Percentiles rank a stretch among this genome's conserved stretches.
These are phyloP conservation scores for Striga asiatica DNA, from an alignment of 257 asterid species.

Conservation along the genomic window DNA sequence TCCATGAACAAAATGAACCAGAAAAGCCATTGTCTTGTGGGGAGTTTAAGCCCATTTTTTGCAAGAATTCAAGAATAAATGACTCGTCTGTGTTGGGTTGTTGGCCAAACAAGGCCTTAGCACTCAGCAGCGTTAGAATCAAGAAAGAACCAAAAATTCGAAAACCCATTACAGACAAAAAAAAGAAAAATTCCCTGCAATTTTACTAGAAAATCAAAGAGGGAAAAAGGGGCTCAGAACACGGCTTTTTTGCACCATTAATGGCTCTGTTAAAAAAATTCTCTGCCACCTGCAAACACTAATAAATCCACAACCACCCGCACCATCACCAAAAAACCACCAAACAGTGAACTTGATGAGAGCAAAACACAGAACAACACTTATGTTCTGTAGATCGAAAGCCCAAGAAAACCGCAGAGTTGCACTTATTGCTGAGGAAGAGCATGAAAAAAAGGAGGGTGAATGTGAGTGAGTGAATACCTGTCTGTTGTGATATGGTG, in stretches of 20 bases:
- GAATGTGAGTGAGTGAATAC: too few species aligned
- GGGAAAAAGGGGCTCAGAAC: neutral
- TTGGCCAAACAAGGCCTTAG: slow-evolving; percentile 40
- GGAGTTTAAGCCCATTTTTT: slow-evolving; percentile 45
- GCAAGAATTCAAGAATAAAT: slow-evolving; percentile 52
- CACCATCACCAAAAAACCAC: slow-evolving; percentile 17
- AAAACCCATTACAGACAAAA: slow-evolving; percentile 42
- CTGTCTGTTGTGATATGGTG: too few species aligned
- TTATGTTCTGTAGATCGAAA: neutral
- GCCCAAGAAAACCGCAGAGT: slow-evolving; percentile 11
- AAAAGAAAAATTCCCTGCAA: too few species aligned
- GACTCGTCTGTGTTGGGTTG: slow-evolving; percentile 65
- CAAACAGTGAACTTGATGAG: slow-evolving; percentile 13
- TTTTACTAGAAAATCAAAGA: too few species aligned
- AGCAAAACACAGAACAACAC: neutral
- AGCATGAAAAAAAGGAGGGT: neutral
- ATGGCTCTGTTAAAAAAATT: slow-evolving; percentile 15
- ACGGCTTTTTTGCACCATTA: slow-evolving; percentile 25
- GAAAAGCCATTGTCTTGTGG: slow-evolving; percentile 31
- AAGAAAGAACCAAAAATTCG: slow-evolving; percentile 34
- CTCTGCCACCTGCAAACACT: slow-evolving; percentile 21
- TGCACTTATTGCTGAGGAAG: neutral
- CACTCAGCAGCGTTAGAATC: slow-evolving; percentile 31
- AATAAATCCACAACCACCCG: slow-evolving; percentile 32
- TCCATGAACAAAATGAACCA: slow-evolving; percentile 64